Base-by-base conservation (phyloP, 1,284 basidiomycete genomes). In the Papiliotrema nemorosa region DNA sequence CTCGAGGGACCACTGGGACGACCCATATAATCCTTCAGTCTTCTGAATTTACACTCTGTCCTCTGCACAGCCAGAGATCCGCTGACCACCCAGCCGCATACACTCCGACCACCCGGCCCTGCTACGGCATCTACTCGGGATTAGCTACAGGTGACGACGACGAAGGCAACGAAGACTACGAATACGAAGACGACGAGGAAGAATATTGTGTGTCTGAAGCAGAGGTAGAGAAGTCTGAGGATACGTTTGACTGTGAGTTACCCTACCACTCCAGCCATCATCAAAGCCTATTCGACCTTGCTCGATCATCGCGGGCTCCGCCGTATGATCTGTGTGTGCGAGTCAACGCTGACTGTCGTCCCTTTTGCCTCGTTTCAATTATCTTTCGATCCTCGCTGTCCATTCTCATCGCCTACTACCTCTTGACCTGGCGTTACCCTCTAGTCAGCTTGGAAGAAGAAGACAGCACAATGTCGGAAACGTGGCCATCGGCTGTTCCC, bases 151-250 rank as follows among this genome's bases (percentile, higher is more conserved):
- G 54, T n/a, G 54, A 44, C 27, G 49, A 44, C 25, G 54, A 52
- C 31, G 57, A 56, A 27, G 42, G 55, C 13, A 57, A 59, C 39
- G 65, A 63, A 37, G 62, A 66, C 26, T 59, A 43, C 12, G 24
- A 58, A 39, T 57, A 64, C 56, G 63, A 62, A 35, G 64, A 63
- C 24, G 59, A 57, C n/a, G 63, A 61, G 33, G 59, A 61, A 26
- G 62, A 58, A 20, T 46, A 50, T n/a, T n/a, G n/a, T n/a, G 61
- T 63, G 38, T 39, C 60, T 5, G 59, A 59, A 52, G 61, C 58
- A 34, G 63, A 57, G 37, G 27, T 62, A 22, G 59, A 54, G 4
- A 56, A 55, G 48, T 37, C 56, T 35, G 63, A 62, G 26, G 55
- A 53, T 20, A 24, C 45, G 27, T 39, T 40, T 43, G 51, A 52